These are phyloP conservation scores for Aquilaria sinensis DNA, from an alignment of 345 rosid genomes.

Conservation along the genomic window DNA sequence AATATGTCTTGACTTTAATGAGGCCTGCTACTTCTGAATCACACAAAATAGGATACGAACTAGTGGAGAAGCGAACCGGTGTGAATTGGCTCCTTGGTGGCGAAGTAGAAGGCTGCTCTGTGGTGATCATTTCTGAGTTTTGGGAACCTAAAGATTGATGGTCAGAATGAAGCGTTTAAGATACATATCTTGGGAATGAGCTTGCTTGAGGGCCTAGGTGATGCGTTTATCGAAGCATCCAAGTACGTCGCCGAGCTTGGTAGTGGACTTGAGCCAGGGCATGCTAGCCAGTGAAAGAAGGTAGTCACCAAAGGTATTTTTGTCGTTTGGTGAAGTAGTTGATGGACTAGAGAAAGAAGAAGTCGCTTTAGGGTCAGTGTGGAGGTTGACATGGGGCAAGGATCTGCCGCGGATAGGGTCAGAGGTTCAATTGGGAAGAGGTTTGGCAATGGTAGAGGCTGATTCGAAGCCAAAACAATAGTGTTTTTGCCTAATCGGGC, in stretches of 20 bases:
- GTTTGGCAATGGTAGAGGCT: conserved; percentile 6
- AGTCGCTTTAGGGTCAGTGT: conserved; percentile 72
- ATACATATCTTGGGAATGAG: conserved; percentile 55
- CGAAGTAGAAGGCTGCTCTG: conserved; percentile 85
- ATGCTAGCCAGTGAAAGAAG: conserved; percentile 75
- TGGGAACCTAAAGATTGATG: conserved; percentile 76
- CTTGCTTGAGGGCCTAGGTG: conserved; percentile 43
- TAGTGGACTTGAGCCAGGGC: conserved; percentile 78
- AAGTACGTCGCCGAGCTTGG: conserved; percentile 71
- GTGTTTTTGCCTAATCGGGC: conserved; percentile 42
- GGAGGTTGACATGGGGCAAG: conserved; percentile 65
- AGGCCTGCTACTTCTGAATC: too few relatives aligned
- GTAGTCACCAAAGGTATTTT: conserved; percentile 70
- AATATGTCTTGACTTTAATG: too few relatives aligned
- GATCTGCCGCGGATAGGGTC: conserved; percentile 72
- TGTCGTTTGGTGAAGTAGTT: conserved; percentile 48
- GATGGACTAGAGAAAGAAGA: conserved; percentile 19
- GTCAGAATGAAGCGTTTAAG: conserved; percentile 69
- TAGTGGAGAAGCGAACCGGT: conserved; percentile 57
- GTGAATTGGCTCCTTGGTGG: conserved; percentile 61
- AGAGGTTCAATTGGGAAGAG: conserved; percentile 47
- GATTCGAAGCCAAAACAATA: conserved; percentile 30
- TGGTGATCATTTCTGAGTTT: conserved; percentile 54
- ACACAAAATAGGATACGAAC: conserved; percentile 20
- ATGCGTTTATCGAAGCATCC: conserved; percentile 79